phyloP scores from a whole-genome alignment of 352 stramenopile species.

The Pythium chondricola region DNA sequence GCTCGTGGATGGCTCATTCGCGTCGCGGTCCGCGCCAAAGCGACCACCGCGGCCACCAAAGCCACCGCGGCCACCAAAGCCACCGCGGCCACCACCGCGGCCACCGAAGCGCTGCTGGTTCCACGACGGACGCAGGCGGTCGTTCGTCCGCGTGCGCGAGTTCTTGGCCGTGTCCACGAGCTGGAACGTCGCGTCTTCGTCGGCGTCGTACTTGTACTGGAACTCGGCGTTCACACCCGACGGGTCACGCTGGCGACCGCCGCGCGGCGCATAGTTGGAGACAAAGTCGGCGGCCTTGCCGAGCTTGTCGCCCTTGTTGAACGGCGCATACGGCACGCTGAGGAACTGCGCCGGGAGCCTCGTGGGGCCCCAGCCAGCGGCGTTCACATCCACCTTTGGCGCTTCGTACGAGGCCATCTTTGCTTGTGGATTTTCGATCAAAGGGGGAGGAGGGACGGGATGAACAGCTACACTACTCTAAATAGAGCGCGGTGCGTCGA shows the following conservation, averaged over 20 bases:
- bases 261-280: constrained; percentile 61
- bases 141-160: constrained; percentile 65
- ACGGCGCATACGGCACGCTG: constrained; percentile 93
- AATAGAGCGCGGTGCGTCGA: too few species aligned
- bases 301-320: constrained; percentile 94
- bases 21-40: constrained; percentile 30
- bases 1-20: constrained; percentile 32
- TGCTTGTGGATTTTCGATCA: too few species aligned
- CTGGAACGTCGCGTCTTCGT: constrained; percentile 90
- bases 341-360: constrained; percentile 87
- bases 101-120: constrained; percentile 82
- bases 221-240: constrained; percentile 90
- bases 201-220: constrained; percentile 91
- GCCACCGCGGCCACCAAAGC: too few species aligned
- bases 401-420: constrained; percentile 79
- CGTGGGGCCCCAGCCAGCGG: constrained; percentile 79
- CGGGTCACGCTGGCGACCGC: constrained; percentile 46
- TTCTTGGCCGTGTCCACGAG: constrained; percentile 92
- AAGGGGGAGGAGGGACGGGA: too few species aligned
- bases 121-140: constrained; percentile 75
- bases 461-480: too few species aligned
- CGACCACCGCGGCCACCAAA: too few species aligned
- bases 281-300: constrained; percentile 93
- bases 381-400: constrained; percentile 79
- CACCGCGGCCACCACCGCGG: constrained; percentile 36